Evolutionary conservation across 192 early-diverging fungal species (phyloP), one percentile per base, ranked within the genome.

Genomic region (Coemansia sp.): DNA sequence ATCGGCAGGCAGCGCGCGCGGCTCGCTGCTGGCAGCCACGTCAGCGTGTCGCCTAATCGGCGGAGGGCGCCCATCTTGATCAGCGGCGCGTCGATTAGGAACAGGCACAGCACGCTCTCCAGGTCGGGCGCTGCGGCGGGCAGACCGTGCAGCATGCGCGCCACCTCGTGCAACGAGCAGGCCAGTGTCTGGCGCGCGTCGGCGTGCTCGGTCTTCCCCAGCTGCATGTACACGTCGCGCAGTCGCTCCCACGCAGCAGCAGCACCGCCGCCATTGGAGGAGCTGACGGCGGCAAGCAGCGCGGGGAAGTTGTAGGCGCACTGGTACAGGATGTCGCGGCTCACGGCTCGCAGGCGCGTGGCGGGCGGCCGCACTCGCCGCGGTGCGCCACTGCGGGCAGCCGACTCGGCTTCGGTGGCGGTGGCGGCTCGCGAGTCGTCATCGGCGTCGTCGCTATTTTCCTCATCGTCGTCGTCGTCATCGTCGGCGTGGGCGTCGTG

Each of bases 31-130:
- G 89, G 86, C 29, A 93, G 79, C 53, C 85, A 87, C 7, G 83
- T 75, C 29, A 93, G 70, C 42, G 91, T 88, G 39, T 88, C 89
- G 41, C 87, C 86, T 37, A 92, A 70, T 65, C 89, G 84, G 50
- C 84, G 84, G 68, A 93, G 59, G 8, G 90, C 87, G 3, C 85
- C 92, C 71, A 89, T 87, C 61, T 90, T 89, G 59, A 93, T 88
- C 42, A 91, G 89, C 36, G 63, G 59, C 19, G 65, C 61, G 19
- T 85, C 84, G 31, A 82, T 79, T 36, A 85, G 53, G 44, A 85
- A 85, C 66, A 83, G 56, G 39, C 76, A 74, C 56, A 85, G 60
- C 0, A 82, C 70, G 62, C 70, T 74, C 59, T 85, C 84, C 53
- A 78, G 73, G 34, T 83, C 81, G 0, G 71, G 65, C 35, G 77